Base-by-base conservation (phyloP, 2,329 filamentous ascomycete species). In the Aspergillus phoenicis region DNA sequence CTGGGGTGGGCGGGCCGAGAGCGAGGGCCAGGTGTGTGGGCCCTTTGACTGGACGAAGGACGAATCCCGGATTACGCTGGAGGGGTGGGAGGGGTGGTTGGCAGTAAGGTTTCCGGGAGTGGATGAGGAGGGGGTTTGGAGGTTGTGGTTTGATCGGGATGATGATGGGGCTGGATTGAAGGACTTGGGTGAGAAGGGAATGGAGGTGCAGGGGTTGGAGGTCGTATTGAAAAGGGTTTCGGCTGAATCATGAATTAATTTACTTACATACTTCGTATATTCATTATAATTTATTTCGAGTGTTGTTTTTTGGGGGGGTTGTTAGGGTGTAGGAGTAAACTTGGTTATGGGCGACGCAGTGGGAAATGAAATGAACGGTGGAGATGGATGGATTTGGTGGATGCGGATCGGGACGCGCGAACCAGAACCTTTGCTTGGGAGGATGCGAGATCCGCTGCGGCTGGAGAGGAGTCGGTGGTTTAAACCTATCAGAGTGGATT, bases 141-240 rank as follows among this genome's bases (percentile, higher is more conserved):
- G 67, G 20, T 51, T 71, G 58, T 70, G 68, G 53, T 71, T 71
- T 33, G 68, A 70, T 53, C 62, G 61, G 22, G 59, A 70, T 49
- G 69, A 71, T 52, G 52, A 70, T 48, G 69, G 68, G 13, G 69
- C 68, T 20, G 62, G 64, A 57, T 61, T 70, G 28, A 62, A 62
- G 13, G 59, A 20, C 20, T 20, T 20, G 20, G 20, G 20, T 20
- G 20, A 36, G 4, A 36, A 13, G 33, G 33, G 33, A 11, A 13
- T 58, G 6, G 68, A 65, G 2, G 57, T 64, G 15, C 62, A 66
- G 51, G 66, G 64, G 20, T 48, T 71, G 61, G 68, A 71, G 51
- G 65, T 70, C 41, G 61, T 48, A 33, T 52, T 68, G n/a, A 68
- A 62, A 36, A 59, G 66, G 59, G 61, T 64, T 11, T 61, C 58